Conservation (phyloP, 2,329 filamentous ascomycete species). For the Phyllosticta capitalensis region DNA sequence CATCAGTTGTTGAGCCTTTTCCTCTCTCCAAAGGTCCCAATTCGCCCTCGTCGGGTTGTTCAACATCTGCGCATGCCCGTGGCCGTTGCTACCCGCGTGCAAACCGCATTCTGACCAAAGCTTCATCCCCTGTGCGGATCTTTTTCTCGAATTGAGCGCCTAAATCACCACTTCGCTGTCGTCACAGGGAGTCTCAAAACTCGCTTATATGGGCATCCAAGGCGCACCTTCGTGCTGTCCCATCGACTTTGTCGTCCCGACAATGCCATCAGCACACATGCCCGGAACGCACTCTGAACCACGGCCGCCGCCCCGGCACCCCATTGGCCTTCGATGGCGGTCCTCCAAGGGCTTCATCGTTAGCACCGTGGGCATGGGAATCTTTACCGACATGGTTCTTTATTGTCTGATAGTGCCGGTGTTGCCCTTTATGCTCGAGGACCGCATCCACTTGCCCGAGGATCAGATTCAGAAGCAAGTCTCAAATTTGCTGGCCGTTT, state of each 20-base stretch:
- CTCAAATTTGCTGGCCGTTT: slow-evolving; percentile 45
- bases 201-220: slow-evolving; percentile 8
- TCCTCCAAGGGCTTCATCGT: slow-evolving; percentile 51
- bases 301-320: slow-evolving; percentile 1
- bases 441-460: slow-evolving; percentile 40
- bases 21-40: background rate
- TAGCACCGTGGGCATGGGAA: slow-evolving; percentile 44
- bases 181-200: background rate
- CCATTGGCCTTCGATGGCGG: slow-evolving; percentile 39
- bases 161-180: background rate
- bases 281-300: slow-evolving; percentile 2
- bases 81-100: background rate
- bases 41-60: background rate
- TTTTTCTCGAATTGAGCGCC: background rate
- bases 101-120: background rate
- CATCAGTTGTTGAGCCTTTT: background rate
- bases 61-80: background rate
- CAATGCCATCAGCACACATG: slow-evolving; percentile 7
- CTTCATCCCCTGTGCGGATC: background rate
- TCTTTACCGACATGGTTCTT: slow-evolving; percentile 51
- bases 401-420: slow-evolving; percentile 52
- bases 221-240: slow-evolving; percentile 4
- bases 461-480: slow-evolving; percentile 43
- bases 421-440: slow-evolving; percentile 47
- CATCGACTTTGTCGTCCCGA: slow-evolving; percentile 5